Evolutionary conservation across 1,139 yeast genomes (phyloP).

Genomic region (Blastobotrys petasosporus): DNA sequence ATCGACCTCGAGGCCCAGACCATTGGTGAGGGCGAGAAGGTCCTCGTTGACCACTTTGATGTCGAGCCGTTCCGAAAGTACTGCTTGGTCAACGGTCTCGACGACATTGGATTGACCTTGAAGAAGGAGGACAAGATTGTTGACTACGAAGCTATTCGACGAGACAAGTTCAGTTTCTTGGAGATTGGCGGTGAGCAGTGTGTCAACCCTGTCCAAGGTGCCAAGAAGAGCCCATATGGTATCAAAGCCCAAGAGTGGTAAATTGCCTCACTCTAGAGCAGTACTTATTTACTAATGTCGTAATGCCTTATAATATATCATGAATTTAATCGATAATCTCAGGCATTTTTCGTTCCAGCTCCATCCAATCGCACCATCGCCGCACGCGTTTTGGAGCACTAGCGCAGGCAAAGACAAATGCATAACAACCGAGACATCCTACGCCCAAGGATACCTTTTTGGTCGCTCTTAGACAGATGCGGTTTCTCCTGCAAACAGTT

Average conservation of each 20-base stretch:
- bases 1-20: constrained; percentile 84
- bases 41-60: constrained; percentile 74
- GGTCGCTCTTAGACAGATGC: too few species aligned
- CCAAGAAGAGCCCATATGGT: constrained; percentile 66
- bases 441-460: too few species aligned
- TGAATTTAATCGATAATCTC: too few species aligned
- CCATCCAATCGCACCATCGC: too few species aligned
- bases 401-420: too few species aligned
- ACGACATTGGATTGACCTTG: constrained; percentile 91
- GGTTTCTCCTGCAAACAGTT: too few species aligned
- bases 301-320: background rate
- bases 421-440: too few species aligned
- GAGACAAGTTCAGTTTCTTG: constrained; percentile 75
- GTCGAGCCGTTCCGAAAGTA: constrained; percentile 90
- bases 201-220: constrained; percentile 59
- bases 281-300: background rate
- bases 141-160: constrained; percentile 71
- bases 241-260: constrained; percentile 77
- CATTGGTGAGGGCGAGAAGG: constrained; percentile 67
- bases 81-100: constrained; percentile 89
- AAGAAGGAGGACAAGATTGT: constrained; percentile 76
- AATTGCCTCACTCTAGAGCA: background rate
- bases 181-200: constrained; percentile 59
- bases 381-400: too few species aligned
- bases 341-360: too few species aligned